Evolutionary conservation across 176 grass and related monocot species (phyloP).

Genomic region (Paspalum notatum): DNA sequence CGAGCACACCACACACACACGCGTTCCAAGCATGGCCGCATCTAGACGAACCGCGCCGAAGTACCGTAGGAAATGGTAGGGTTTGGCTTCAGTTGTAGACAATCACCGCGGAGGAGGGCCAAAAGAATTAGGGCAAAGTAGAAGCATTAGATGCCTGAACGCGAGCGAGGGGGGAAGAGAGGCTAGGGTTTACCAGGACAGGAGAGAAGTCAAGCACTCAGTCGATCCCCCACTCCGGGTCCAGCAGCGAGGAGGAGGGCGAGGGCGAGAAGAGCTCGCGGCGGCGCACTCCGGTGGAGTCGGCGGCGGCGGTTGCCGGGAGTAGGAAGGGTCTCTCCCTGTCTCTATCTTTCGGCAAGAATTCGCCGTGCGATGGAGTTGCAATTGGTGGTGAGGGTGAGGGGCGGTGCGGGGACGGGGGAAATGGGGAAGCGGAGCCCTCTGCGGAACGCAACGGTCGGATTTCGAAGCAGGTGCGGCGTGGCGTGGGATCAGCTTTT

Average conservation of each 20-base stretch:
- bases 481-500: too few relatives aligned
- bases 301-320: background rate
- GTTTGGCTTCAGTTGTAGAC: constrained; percentile 9
- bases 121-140: background rate
- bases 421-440: background rate
- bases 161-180: too few relatives aligned
- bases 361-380: background rate
- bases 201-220: background rate
- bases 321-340: background rate
- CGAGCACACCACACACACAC: background rate
- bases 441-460: constrained; percentile 56
- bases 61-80: background rate
- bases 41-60: background rate
- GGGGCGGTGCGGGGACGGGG: too few relatives aligned
- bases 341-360: background rate
- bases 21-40: background rate
- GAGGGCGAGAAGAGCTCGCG: background rate
- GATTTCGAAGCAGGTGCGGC: constrained; percentile 17
- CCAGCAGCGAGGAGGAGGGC: background rate
- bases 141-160: background rate
- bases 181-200: constrained; percentile 23
- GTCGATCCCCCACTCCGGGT: background rate
- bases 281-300: background rate
- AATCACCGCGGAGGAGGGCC: too few relatives aligned
- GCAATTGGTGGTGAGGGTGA: background rate